Conservation (phyloP, 345 rosid species). For the Gossypium rotundifolium region DNA sequence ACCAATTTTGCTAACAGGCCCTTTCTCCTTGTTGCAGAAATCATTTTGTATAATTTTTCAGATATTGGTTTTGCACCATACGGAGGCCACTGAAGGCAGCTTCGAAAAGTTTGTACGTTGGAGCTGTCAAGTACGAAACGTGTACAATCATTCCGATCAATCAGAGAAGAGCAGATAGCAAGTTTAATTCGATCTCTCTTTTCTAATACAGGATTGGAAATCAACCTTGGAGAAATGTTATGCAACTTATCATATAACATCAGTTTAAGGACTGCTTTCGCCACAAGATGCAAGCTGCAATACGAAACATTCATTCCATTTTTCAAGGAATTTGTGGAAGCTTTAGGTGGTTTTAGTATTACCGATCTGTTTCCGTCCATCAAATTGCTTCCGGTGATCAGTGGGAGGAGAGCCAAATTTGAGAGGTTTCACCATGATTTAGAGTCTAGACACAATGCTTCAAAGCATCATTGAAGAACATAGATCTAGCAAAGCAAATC, state of each 20-base stretch:
- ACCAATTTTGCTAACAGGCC: background rate
- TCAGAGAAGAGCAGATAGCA: background rate
- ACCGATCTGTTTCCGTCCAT: background rate
- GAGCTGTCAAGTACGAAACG: background rate
- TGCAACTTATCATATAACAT: background rate
- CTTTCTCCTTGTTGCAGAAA: background rate
- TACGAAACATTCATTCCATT: background rate
- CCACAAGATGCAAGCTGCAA: background rate
- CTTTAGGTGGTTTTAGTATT: background rate
- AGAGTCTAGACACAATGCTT: background rate
- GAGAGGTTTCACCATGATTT: background rate
- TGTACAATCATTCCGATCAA: background rate
- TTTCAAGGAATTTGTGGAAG: background rate
- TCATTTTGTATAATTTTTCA: background rate
- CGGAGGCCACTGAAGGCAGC: background rate
- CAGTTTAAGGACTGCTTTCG: background rate
- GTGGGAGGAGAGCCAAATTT: background rate
- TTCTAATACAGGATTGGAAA: background rate
- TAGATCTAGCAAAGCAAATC: background rate
- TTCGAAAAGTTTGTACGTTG: background rate
- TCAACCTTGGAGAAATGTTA: background rate
- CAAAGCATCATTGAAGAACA: background rate
- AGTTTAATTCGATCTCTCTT: background rate
- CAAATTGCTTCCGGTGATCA: background rate
- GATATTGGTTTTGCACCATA: background rate